A percentile compares a stretch with the other conserved stretches of the same genome.
Conservation (phyloP, 495 filamentous ascomycete species). For the Pyronema domesticum region DNA sequence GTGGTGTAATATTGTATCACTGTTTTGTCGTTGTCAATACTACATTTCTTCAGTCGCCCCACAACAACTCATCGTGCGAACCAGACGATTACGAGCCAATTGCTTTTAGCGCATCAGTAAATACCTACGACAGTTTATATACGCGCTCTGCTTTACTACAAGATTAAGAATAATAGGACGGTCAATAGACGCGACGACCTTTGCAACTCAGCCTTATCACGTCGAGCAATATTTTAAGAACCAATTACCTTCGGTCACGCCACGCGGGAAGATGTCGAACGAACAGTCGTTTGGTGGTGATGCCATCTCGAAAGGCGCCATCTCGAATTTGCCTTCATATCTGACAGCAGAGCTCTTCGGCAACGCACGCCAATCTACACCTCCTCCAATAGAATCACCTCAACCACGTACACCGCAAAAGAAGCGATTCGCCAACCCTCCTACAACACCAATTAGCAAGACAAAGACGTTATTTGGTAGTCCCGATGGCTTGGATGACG, state of each 20-base stretch:
- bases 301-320: background rate
- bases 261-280: background rate
- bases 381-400: slow-evolving; percentile 19
- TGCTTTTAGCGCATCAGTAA: background rate
- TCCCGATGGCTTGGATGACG: background rate
- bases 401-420: slow-evolving; percentile 22
- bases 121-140: background rate
- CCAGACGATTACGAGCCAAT: background rate
- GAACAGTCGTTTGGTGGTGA: background rate
- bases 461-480: slow-evolving; percentile 25
- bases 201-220: background rate
- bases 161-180: background rate
- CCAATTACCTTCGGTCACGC: background rate
- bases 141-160: background rate
- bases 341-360: background rate
- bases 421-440: slow-evolving; percentile 32
- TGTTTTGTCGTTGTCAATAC: background rate
- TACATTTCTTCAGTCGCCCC: background rate
- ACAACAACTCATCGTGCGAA: background rate
- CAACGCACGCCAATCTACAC: background rate
- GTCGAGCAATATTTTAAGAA: background rate
- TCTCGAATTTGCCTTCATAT: background rate
- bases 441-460: slow-evolving; percentile 47
- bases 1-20: background rate
- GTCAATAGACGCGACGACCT: background rate